These are phyloP conservation scores for Babesia bovis DNA, from an alignment of 169 alveolate species.

Conservation along the genomic window DNA sequence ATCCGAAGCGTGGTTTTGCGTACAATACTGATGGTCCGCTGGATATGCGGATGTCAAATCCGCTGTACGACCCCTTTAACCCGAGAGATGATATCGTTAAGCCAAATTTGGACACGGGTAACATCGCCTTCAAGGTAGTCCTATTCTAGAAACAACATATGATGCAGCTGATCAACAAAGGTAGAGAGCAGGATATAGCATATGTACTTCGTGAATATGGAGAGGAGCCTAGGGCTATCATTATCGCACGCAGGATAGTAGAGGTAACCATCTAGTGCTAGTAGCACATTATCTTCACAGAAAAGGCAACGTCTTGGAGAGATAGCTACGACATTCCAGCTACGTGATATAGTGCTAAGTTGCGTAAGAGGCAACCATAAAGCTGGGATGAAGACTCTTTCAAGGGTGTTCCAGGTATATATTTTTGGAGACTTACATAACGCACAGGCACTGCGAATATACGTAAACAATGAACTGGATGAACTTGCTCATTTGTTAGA, in stretches of 20 bases:
- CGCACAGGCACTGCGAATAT: slow-evolving; percentile 72
- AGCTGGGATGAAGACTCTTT: slow-evolving; percentile 68
- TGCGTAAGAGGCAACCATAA: slow-evolving; percentile 56
- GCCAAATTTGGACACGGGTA: slow-evolving; percentile 3
- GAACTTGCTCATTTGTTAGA: slow-evolving; percentile 64
- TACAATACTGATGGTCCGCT: slow-evolving; percentile 72
- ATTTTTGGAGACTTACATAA: no score
- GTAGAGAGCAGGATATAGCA: slow-evolving; percentile 34
- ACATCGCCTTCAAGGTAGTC: slow-evolving; percentile 58
- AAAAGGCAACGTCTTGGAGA: slow-evolving; percentile 12
- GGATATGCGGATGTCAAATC: slow-evolving; percentile 78
- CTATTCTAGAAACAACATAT: not conserved
- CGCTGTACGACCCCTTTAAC: slow-evolving; percentile 67
- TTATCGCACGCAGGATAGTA: slow-evolving; percentile 46
- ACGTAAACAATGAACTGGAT: slow-evolving; percentile 72
- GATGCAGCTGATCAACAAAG: slow-evolving; percentile 34
- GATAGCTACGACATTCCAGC: slow-evolving; percentile 68
- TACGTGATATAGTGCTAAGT: slow-evolving; percentile 61
- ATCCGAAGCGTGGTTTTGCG: slow-evolving; percentile 71
- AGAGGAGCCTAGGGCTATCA: slow-evolving; percentile 58
- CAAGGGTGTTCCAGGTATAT: slow-evolving; percentile 68
- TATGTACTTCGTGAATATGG: slow-evolving; percentile 47
- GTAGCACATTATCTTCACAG: not conserved
- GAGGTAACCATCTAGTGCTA: slow-evolving; percentile 14
- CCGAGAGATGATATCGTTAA: not conserved